phyloP scores from a whole-genome alignment of 352 stramenopile genomes.

The Phytopythium sindhum region DNA sequence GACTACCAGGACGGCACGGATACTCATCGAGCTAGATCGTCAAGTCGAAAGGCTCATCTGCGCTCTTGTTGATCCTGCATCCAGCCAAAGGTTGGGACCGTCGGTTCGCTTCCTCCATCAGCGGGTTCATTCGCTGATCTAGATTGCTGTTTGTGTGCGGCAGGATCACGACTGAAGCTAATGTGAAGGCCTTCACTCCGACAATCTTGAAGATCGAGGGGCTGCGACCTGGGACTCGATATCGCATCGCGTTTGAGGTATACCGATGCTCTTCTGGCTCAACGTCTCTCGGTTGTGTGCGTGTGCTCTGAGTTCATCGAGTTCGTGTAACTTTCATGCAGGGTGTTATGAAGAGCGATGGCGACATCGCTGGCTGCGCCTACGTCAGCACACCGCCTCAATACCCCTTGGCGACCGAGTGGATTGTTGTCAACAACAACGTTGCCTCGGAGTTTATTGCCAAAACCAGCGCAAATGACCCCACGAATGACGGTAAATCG shows the following conservation, averaged over 20 bases:
- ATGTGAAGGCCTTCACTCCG: conserved; percentile 43
- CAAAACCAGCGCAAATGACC: neutral
- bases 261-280: neutral
- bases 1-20: conserved; percentile 42
- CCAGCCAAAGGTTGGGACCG: conserved; percentile 24
- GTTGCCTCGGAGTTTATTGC: conserved; percentile 22
- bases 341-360: conserved; percentile 33
- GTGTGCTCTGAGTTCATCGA: neutral
- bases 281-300: neutral
- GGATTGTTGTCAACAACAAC: conserved; percentile 52
- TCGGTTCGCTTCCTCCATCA: neutral
- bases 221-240: conserved; percentile 47
- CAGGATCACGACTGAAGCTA: conserved; percentile 21
- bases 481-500: conserved; percentile 7
- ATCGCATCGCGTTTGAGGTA: conserved; percentile 61
- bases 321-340: conserved; percentile 6
- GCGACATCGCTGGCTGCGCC: conserved; percentile 5
- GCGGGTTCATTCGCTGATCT: neutral
- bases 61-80: conserved; percentile 28
- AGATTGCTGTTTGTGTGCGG: neutral
- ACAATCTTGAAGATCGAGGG: conserved; percentile 62
- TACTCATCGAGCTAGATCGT: conserved; percentile 64
- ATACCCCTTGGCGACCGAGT: conserved; percentile 39
- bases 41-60: conserved; percentile 32
- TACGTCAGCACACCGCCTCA: conserved; percentile 40